Conservation (phyloP, 495 filamentous ascomycete genomes). For the Aspergillus avenaceus region DNA sequence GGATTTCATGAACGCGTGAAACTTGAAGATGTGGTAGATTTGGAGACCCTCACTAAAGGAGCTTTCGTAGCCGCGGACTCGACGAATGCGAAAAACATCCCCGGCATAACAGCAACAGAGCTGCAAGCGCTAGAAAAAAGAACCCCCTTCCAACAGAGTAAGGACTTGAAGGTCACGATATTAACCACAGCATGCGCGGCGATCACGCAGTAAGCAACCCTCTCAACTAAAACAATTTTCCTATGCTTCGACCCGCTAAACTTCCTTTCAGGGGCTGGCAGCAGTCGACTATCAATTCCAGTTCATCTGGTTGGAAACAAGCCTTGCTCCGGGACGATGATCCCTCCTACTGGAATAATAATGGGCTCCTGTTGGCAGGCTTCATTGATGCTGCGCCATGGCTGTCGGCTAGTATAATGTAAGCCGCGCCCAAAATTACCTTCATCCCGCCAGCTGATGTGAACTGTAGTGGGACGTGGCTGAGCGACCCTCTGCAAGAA, state of each 20-base stretch:
- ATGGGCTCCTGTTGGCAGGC: slow-evolving; percentile 35
- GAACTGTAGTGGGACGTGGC: slow-evolving; percentile 36
- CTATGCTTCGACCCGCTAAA: neutral
- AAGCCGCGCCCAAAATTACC: neutral
- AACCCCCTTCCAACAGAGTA: slow-evolving; percentile 14
- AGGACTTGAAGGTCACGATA: slow-evolving; percentile 20
- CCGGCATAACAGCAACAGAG: slow-evolving; percentile 2
- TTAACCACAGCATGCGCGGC: slow-evolving; percentile 24
- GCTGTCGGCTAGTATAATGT: slow-evolving; percentile 32
- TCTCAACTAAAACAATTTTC: neutral
- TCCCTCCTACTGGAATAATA: slow-evolving; percentile 21
- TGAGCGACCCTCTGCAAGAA: slow-evolving; percentile 64
- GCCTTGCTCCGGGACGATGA: slow-evolving; percentile 15
- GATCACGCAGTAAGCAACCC: slow-evolving; percentile 22
- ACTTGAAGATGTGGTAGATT: slow-evolving; percentile 6
- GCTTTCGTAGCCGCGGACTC: slow-evolving; percentile 8
- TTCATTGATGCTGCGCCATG: slow-evolving; percentile 32
- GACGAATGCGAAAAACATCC: neutral
- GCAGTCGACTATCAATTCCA: slow-evolving; percentile 64
- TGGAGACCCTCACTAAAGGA: slow-evolving; percentile 10
- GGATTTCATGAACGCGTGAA: slow-evolving; percentile 1
- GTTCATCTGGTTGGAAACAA: slow-evolving; percentile 56
- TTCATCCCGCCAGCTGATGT: neutral
- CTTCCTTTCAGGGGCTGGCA: slow-evolving; percentile 53
- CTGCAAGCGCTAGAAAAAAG: neutral